phyloP scores from a whole-genome alignment of 805 yeast genomes.

The Saturnispora diversa region DNA sequence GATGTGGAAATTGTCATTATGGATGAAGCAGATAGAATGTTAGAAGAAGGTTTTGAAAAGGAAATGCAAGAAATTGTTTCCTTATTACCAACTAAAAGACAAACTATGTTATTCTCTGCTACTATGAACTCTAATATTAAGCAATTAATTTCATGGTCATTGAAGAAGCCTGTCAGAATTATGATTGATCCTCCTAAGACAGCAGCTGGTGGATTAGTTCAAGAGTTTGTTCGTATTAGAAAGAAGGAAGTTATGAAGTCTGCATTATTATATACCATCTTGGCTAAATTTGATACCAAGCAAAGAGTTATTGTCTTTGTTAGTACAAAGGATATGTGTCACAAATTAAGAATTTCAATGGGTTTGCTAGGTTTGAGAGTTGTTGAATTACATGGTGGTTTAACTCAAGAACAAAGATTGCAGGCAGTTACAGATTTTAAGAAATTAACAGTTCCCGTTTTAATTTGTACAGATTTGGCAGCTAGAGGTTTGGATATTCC shows the following conservation, averaged over 20 bases:
- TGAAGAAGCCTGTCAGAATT: conserved; percentile 84
- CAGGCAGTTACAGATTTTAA: conserved; percentile 77
- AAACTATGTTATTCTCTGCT: conserved; percentile 90
- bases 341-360: conserved; percentile 65
- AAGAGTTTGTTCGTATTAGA: conserved; percentile 91
- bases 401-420: conserved; percentile 89
- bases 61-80: conserved; percentile 87
- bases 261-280: conserved; percentile 65
- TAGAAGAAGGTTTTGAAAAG: conserved; percentile 97
- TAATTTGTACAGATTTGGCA: conserved; percentile 95
- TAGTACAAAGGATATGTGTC: conserved; percentile 86
- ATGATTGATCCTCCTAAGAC: conserved; percentile 97
- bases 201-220: conserved; percentile 82
- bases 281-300: conserved; percentile 56
- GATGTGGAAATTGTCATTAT: conserved; percentile 84
- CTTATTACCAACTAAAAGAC: conserved; percentile 83
- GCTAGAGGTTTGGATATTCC: conserved; percentile 99
- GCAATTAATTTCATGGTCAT: conserved; percentile 76
- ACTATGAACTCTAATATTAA: conserved; percentile 95
- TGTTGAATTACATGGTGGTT: conserved; percentile 74
- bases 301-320: conserved; percentile 85
- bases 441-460: conserved; percentile 71
- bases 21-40: conserved; percentile 99
- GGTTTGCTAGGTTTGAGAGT: conserved; percentile 73
- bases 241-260: conserved; percentile 80